Percentiles rank a stretch among this genome's conserved stretches.
Evolutionary conservation across 1,284 basidiomycete genomes (phyloP).

Genomic region (Farysia itapuensis): DNA sequence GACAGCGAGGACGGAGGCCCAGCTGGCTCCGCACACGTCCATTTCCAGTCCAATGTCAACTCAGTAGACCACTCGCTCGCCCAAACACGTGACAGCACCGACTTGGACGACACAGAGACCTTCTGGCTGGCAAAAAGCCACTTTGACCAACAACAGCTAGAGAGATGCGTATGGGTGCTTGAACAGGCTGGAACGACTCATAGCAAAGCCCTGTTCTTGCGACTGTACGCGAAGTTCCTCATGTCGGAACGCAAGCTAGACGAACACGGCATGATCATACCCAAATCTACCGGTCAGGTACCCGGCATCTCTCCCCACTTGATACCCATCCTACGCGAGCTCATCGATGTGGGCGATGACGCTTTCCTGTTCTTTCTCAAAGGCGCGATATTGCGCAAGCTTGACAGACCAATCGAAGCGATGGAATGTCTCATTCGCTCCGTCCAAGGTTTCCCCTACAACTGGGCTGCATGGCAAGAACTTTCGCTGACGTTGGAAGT

Average conservation of each 20-base stretch:
- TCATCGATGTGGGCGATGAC: slow-evolving; percentile 39
- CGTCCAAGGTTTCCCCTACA: slow-evolving; percentile 82
- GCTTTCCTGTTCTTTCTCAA: slow-evolving; percentile 56
- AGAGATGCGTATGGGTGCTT: slow-evolving; percentile 68
- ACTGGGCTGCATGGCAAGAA: slow-evolving; percentile 84
- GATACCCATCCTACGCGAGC: slow-evolving; percentile 45
- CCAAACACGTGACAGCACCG: slow-evolving; percentile 4
- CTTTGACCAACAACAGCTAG: slow-evolving; percentile 77
- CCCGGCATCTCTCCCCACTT: slow-evolving; percentile 30
- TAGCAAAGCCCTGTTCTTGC: slow-evolving; percentile 73
- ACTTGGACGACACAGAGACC: slow-evolving; percentile 60
- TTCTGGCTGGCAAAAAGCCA: slow-evolving; percentile 74
- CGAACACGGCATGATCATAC: slow-evolving; percentile 45
- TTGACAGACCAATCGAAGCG: slow-evolving; percentile 66
- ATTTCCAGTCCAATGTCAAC: slow-evolving; percentile 37
- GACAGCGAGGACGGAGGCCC: slow-evolving; percentile 23
- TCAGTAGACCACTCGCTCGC: slow-evolving; percentile 25
- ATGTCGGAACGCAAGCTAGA: slow-evolving; percentile 45
- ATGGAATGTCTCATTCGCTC: slow-evolving; percentile 79
- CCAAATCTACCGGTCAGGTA: slow-evolving; percentile 29
- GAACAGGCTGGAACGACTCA: slow-evolving; percentile 20
- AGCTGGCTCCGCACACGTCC: slow-evolving; percentile 31
- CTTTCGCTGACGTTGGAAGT: slow-evolving; percentile 51
- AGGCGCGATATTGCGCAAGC: slow-evolving; percentile 53
- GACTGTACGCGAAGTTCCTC: slow-evolving; percentile 79